Conservation (phyloP, 2,329 filamentous ascomycete genomes). For the Phaeophleospora eucalypticola region DNA sequence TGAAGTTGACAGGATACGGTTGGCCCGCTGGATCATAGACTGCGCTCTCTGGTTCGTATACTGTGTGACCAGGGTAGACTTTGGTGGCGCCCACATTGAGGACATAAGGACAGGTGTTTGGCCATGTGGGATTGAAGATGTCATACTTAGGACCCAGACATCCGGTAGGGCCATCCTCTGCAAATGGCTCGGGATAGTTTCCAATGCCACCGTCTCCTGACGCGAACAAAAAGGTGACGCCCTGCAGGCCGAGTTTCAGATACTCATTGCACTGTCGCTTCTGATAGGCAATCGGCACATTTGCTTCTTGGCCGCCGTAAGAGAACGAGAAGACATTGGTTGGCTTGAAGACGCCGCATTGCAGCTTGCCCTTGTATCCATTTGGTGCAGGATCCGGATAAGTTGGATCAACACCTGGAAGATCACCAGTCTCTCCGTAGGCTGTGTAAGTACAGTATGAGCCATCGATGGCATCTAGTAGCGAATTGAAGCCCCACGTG, state of each 20-base stretch:
- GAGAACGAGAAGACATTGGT: slow-evolving; percentile 57
- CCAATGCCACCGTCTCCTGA: slow-evolving; percentile 61
- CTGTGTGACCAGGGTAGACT: slow-evolving; percentile 34
- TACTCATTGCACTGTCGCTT: slow-evolving; percentile 59
- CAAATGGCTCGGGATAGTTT: slow-evolving; percentile 34
- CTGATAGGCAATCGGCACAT: slow-evolving; percentile 55
- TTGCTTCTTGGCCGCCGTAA: slow-evolving; percentile 62
- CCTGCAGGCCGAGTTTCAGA: slow-evolving; percentile 59
- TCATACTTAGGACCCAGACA: slow-evolving; percentile 38
- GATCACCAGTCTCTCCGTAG: slow-evolving; percentile 39
- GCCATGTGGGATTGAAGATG: slow-evolving; percentile 42
- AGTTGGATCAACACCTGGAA: slow-evolving; percentile 11
- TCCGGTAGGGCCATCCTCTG: slow-evolving; percentile 33
- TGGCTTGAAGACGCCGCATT: slow-evolving; percentile 17
- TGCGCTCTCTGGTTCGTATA: slow-evolving; percentile 17
- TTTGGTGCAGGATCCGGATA: slow-evolving; percentile 13
- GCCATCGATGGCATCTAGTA: slow-evolving; percentile 51
- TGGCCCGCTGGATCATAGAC: slow-evolving; percentile 13
- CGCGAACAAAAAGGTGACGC: slow-evolving; percentile 57
- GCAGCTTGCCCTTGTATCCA: slow-evolving; percentile 13
- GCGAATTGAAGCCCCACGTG: slow-evolving; percentile 36
- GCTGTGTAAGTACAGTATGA: slow-evolving; percentile 48
- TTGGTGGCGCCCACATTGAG: slow-evolving; percentile 47
- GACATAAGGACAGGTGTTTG: slow-evolving; percentile 46
- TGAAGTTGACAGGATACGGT: slow-evolving; percentile 24